Evolutionary conservation across 2,329 filamentous ascomycete genomes (phyloP), one percentile per base, ranked within the genome.

Genomic region (Lachnellula subtilissima): DNA sequence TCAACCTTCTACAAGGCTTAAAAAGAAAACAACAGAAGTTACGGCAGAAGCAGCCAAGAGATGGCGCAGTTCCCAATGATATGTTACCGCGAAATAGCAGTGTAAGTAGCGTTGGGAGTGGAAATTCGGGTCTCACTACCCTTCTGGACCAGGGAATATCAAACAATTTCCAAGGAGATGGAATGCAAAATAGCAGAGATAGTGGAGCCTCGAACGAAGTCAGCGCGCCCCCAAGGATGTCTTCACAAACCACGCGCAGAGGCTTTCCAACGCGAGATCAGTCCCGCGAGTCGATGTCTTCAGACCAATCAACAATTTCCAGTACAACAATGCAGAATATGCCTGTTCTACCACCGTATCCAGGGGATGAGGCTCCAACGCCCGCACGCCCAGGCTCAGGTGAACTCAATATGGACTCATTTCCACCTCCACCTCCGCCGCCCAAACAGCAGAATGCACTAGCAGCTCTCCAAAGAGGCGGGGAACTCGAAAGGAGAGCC

Each of bases 1-100:
- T 99, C 73, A 97, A 96, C 70, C 79, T 99, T 32, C 81, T 99
- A 8, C 94, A 99, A 71, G 94, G 94, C 2, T 75, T 99, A 61
- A 99, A 99, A 77, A 87, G 93, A 73, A 99, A 99, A 72, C 94
- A 99, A 70, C 92, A 96, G 69, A 90, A 91, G 66, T 74, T 99
- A 67, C 77, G 84, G 28, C 83, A 86, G 66, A 85, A 81, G 61
- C 81, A 85, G 63, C 72, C 76, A 4, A 76, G 80, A 55, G 83
- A 86, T 49, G 61, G 60, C 7, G 40, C 53, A 12, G 35, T 28
- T 39, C 55, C 60, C 32, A 65, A 64, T 56, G 68, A 69, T 8
- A 42, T 57, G 17, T 39, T 68, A 19, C 67, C 68, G 5, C 63
- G 69, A 53, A 78, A 79, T 14, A 82, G 78, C 64, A 86, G 84